Conservation (phyloP, 306 rosid species). For the Ormosia semicastrata region DNA sequence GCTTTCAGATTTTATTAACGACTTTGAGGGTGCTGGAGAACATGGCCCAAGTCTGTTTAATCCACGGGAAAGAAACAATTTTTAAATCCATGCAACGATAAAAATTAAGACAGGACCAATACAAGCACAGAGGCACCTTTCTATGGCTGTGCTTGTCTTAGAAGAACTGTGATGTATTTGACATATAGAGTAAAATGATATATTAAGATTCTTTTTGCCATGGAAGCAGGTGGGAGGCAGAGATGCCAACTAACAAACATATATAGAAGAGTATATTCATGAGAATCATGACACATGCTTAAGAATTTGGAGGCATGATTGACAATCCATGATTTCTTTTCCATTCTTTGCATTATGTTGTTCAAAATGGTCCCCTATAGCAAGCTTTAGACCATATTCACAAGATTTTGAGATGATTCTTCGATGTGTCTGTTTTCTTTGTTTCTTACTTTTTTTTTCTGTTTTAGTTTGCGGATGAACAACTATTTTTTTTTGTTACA, state of each 20-base stretch:
- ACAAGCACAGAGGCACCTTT: constrained; percentile 7
- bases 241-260: neutral
- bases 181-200: neutral
- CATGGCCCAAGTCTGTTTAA: neutral
- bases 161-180: neutral
- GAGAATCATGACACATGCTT: constrained; percentile 18
- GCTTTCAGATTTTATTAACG: neutral
- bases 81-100: neutral
- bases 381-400: constrained; percentile 28
- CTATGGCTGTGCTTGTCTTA: neutral
- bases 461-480: neutral
- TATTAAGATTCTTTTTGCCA: neutral
- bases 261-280: neutral
- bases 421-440: constrained; percentile 3
- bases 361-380: constrained; percentile 25
- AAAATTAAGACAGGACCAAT: constrained; percentile 12
- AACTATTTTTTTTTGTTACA: neutral
- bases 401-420: constrained; percentile 18
- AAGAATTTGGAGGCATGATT: constrained; percentile 20
- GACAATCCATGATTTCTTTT: constrained; percentile 13
- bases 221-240: neutral
- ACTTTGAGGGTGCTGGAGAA: neutral
- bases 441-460: neutral
- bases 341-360: constrained; percentile 13
- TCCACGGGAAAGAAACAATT: constrained; percentile 5